These are phyloP conservation scores for Paspalum notatum DNA, from an alignment of 176 grass and related monocot species.

Conservation along the genomic window DNA sequence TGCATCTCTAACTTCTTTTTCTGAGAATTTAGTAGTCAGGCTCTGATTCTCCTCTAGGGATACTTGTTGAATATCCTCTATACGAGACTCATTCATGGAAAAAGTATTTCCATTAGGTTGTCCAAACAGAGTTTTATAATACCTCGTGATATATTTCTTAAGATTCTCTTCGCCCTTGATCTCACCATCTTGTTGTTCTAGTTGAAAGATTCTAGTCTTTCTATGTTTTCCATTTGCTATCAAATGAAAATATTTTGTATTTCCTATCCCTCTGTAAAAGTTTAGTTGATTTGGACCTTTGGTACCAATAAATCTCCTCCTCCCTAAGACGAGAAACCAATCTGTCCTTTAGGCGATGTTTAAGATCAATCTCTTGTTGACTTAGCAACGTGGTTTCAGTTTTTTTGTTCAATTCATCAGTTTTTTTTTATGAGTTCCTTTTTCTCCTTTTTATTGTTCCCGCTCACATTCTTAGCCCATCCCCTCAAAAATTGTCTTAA, in stretches of 20 bases:
- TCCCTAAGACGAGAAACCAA: neutral
- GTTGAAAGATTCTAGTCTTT: too few relatives aligned
- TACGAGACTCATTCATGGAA: neutral
- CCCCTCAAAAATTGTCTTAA: neutral
- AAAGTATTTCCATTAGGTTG: neutral
- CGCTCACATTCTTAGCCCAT: neutral
- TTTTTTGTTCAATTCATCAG: neutral
- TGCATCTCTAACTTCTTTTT: neutral
- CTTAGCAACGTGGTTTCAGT: neutral
- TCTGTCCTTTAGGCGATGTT: neutral
- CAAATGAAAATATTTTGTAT: neutral
- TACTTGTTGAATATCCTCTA: neutral
- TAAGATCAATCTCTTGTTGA: neutral
- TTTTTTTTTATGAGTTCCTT: neutral
- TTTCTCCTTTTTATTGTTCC: neutral
- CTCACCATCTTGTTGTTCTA: too few relatives aligned
- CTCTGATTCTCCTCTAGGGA: neutral
- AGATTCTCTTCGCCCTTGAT: too few relatives aligned
- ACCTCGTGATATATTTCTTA: neutral
- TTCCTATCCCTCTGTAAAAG: neutral
- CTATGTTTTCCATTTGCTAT: too few relatives aligned
- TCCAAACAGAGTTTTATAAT: neutral
- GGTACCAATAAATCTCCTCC: neutral
- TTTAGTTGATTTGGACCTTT: neutral
- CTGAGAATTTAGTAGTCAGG: accelerated